These are phyloP conservation scores for Akanthomyces uredinophilus DNA, from an alignment of 2,329 filamentous ascomycete genomes.

Conservation along the genomic window DNA sequence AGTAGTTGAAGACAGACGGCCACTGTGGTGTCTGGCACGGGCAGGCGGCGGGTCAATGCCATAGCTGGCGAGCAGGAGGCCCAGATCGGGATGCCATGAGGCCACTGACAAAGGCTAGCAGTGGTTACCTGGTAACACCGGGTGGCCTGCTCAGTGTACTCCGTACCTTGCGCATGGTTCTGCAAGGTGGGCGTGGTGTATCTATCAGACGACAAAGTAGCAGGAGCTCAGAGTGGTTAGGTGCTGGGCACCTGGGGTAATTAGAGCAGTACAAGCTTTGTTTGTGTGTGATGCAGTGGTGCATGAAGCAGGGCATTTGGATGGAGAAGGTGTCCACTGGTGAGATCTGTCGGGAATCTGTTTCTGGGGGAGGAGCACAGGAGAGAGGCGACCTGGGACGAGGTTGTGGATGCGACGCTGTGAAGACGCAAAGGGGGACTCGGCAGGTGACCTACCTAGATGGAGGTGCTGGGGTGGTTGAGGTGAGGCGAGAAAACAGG, in stretches of 20 bases:
- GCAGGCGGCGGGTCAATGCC: constrained; percentile 1
- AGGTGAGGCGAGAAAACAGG: constrained; percentile 8
- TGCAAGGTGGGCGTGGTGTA: not conserved
- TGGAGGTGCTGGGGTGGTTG: not conserved
- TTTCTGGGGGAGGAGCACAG: not conserved
- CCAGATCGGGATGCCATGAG: not conserved
- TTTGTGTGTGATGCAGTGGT: not conserved
- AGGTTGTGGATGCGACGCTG: not conserved
- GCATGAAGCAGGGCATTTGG: not conserved
- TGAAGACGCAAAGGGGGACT: not conserved
- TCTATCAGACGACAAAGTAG: not conserved
- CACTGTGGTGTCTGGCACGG: not conserved
- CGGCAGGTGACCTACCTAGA: too few species aligned
- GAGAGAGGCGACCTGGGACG: not conserved
- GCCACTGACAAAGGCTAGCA: not conserved
- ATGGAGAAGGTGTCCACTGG: not conserved
- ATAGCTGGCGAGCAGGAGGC: not conserved
- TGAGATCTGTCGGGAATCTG: not conserved
- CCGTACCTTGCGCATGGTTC: not conserved
- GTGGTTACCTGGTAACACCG: not conserved
- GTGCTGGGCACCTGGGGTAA: too few species aligned
- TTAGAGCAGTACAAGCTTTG: not conserved
- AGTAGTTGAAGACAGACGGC: not conserved
- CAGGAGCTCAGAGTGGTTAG: not conserved
- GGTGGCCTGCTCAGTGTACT: not conserved